Evolutionary conservation across 1,284 basidiomycete species (phyloP).

Genomic region (Ceratobasidium sp.): DNA sequence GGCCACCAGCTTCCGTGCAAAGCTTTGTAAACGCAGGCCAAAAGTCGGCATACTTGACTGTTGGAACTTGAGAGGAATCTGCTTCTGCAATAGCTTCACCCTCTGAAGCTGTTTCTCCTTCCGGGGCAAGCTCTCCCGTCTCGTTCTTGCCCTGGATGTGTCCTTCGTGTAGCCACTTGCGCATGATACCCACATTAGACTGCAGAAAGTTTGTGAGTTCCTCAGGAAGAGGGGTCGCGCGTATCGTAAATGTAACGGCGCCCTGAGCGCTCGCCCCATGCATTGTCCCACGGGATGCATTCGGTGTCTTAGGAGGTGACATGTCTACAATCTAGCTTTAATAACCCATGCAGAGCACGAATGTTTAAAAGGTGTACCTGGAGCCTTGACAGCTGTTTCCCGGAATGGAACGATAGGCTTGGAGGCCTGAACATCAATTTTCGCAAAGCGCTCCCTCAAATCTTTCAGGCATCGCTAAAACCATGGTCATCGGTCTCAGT

Average conservation of each 20-base stretch:
- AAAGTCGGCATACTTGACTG: conserved; percentile 78
- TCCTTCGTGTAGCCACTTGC: conserved; percentile 63
- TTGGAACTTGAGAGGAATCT: conserved; percentile 66
- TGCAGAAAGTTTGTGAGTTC: conserved; percentile 77
- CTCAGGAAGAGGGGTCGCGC: conserved; percentile 82
- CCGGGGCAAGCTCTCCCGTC: conserved; percentile 52
- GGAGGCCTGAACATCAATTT: conserved; percentile 91
- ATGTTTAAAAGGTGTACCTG: conserved; percentile 63
- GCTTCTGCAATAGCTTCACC: conserved; percentile 53
- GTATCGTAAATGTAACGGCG: conserved; percentile 83
- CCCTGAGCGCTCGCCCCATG: conserved; percentile 74
- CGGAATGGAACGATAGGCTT: conserved; percentile 98
- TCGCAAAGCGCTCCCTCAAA: conserved; percentile 92
- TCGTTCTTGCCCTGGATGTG: conserved; percentile 49
- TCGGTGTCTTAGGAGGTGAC: conserved; percentile 81
- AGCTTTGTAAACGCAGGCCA: conserved; percentile 78
- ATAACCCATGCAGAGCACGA: conserved; percentile 11
- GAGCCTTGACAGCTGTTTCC: conserved; percentile 87
- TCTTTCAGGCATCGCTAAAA: conserved; percentile 92
- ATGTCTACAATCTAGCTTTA: conserved; percentile 67
- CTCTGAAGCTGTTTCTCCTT: conserved; percentile 56
- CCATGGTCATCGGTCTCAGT: conserved; percentile 28
- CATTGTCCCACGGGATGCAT: conserved; percentile 82
- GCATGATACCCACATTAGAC: conserved; percentile 70
- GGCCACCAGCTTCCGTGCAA: conserved; percentile 76